Percentiles rank a stretch among this genome's conserved stretches.
These are phyloP conservation scores for Pythium rhizo-oryzae DNA, from an alignment of 352 stramenopile genomes.

Conservation along the genomic window DNA sequence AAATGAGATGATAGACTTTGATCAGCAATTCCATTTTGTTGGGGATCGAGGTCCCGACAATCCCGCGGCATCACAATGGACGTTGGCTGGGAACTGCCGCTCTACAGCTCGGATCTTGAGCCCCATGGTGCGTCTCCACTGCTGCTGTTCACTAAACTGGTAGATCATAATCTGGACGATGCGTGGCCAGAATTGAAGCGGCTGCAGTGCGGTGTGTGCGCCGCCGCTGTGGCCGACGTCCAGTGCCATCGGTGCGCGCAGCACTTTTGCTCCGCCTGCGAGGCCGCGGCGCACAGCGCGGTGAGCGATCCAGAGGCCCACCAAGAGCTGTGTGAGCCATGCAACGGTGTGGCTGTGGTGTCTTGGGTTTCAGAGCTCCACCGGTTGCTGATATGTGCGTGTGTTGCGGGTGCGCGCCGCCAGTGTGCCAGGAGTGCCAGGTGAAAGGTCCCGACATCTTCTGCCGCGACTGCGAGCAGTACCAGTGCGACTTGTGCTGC, in stretches of 20 bases:
- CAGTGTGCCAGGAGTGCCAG: slow-evolving; percentile 61
- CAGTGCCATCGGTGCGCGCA: slow-evolving; percentile 48
- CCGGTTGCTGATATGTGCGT: too few relatives aligned
- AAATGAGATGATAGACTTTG: slow-evolving; percentile 8
- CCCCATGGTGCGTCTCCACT: slow-evolving; percentile 7
- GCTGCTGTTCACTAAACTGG: not conserved
- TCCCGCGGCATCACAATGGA: slow-evolving; percentile 11
- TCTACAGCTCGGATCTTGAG: slow-evolving; percentile 26
- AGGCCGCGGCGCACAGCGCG: slow-evolving; percentile 45
- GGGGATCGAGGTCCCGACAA: not conserved
- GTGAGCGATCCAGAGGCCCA: slow-evolving; percentile 31
- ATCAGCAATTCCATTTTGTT: slow-evolving; percentile 5
- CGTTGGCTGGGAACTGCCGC: slow-evolving; percentile 16
- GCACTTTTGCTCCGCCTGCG: slow-evolving; percentile 51
- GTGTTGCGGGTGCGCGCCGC: too few relatives aligned
- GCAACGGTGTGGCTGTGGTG: slow-evolving; percentile 42
- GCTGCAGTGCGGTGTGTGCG: slow-evolving; percentile 45
- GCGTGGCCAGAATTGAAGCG: slow-evolving; percentile 45
- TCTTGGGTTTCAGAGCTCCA: not conserved
- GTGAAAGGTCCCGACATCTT: slow-evolving; percentile 51
- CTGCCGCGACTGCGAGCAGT: slow-evolving; percentile 52
- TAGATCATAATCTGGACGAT: not conserved
- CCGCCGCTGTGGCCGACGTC: slow-evolving; percentile 39
- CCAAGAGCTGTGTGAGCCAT: slow-evolving; percentile 42
- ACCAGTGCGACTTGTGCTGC: slow-evolving; percentile 69